A percentile compares a stretch with the other conserved stretches of the same genome.
Evolutionary conservation across 1,284 basidiomycete genomes (phyloP).

Genomic region (Cryptococcus wingfieldii): DNA sequence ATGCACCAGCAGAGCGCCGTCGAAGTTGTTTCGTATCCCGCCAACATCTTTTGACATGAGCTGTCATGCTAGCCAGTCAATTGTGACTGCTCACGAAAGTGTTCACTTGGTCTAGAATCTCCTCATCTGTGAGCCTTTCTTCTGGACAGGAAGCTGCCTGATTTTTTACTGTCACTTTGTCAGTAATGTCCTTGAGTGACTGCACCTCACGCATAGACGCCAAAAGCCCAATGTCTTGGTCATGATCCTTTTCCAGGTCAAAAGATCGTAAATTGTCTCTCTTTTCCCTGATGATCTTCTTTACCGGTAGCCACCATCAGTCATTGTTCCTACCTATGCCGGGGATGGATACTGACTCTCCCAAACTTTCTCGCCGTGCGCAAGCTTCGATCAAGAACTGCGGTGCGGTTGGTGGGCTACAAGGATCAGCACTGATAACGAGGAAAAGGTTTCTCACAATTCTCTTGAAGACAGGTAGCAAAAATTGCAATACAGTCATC

Average conservation of each 20-base stretch:
- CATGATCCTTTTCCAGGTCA: constrained; percentile 47
- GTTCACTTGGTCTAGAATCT: constrained; percentile 69
- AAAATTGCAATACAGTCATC: constrained; percentile 59
- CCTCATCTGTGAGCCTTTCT: constrained; percentile 60
- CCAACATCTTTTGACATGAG: constrained; percentile 30
- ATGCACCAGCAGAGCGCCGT: constrained; percentile 69
- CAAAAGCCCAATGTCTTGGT: constrained; percentile 51
- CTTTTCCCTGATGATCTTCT: constrained; percentile 56
- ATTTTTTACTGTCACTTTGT: constrained; percentile 54
- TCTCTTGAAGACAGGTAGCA: constrained; percentile 58
- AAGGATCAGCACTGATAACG: not conserved
- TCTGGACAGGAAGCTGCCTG: constrained; percentile 55
- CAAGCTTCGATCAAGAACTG: constrained; percentile 47
- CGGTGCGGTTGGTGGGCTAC: constrained; percentile 43
- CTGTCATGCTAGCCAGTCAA: not conserved
- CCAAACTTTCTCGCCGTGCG: constrained; percentile 58
- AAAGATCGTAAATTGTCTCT: constrained; percentile 42
- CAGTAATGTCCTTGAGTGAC: not conserved
- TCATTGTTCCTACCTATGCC: not conserved
- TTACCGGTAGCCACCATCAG: not conserved
- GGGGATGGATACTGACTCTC: constrained; percentile 30
- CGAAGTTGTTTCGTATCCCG: constrained; percentile 72
- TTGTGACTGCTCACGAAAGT: constrained; percentile 57
- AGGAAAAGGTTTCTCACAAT: constrained; percentile 53
- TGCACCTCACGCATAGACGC: constrained; percentile 54